Percentiles rank a stretch among this genome's conserved stretches.
Conservation (phyloP, 345 rosid genomes). For the Trapa incisa region DNA sequence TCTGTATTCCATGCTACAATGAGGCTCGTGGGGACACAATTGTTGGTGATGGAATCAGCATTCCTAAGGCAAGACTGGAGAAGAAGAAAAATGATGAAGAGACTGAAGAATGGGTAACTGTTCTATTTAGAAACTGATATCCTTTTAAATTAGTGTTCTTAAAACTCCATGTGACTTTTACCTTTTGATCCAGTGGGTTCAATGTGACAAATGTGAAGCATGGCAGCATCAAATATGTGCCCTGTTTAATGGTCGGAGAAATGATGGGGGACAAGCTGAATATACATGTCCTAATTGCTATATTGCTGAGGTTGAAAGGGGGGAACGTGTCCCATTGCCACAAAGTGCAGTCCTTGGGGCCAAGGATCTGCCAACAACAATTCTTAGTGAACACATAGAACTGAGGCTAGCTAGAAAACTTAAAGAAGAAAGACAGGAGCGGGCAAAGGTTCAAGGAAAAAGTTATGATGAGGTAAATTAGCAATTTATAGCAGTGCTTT, state of each 20-base stretch:
- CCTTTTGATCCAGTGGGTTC: slow-evolving; percentile 76
- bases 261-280: slow-evolving; percentile 99
- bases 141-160: slow-evolving; percentile 11
- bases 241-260: slow-evolving; percentile 91
- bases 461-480: slow-evolving; percentile 72
- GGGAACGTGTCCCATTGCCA: slow-evolving; percentile 83
- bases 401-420: slow-evolving; percentile 61
- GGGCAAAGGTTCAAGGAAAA: slow-evolving; percentile 71
- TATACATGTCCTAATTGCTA: slow-evolving; percentile 99
- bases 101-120: slow-evolving; percentile 94
- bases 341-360: slow-evolving; percentile 99
- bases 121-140: slow-evolving; percentile 7
- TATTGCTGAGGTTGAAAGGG: slow-evolving; percentile 72
- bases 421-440: slow-evolving; percentile 67
- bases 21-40: slow-evolving; percentile 87
- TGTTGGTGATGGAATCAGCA: slow-evolving; percentile 52
- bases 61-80: slow-evolving; percentile 68
- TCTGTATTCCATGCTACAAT: slow-evolving; percentile 92
- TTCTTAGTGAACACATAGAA: slow-evolving; percentile 95
- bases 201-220: slow-evolving; percentile 98
- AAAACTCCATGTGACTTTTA: slow-evolving; percentile 14
- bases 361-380: slow-evolving; percentile 85
- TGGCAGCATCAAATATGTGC: slow-evolving; percentile 99
- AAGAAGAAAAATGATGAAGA: slow-evolving; percentile 98
- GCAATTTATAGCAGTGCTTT: neutral